A percentile compares a stretch with the other conserved stretches of the same genome.
These are phyloP conservation scores for Begonia loranthoides DNA, from an alignment of 306 rosid species.

Conservation along the genomic window DNA sequence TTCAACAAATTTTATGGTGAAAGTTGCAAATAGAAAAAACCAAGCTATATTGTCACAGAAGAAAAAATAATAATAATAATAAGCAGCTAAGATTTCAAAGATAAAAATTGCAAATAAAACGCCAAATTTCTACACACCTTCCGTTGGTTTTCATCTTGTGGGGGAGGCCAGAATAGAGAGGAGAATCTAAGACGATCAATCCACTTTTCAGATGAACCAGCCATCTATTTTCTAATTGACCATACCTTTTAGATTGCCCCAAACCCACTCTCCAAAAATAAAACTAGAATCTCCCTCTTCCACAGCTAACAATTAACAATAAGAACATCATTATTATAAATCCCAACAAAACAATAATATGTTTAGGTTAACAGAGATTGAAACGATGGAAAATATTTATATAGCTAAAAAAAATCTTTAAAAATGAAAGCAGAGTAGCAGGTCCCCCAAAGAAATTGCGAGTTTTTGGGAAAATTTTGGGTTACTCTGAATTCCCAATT, in stretches of 20 bases:
- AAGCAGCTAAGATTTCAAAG: too few relatives aligned
- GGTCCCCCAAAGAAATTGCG: conserved; percentile 5
- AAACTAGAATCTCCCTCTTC: conserved; percentile 13
- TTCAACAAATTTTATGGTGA: too few relatives aligned
- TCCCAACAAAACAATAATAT: conserved; percentile 14
- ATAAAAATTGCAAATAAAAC: too few relatives aligned
- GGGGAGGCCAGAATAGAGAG: conserved; percentile 86
- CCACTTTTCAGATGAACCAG: conserved; percentile 56
- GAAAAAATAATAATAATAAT: too few relatives aligned
- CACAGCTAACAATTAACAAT: conserved; percentile 45
- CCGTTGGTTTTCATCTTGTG: conserved; percentile 47
- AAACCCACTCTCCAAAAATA: background rate
- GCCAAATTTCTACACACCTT: conserved; percentile 25
- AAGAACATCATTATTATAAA: conserved; percentile 42
- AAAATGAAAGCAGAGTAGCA: conserved; percentile 3
- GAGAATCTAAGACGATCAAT: conserved; percentile 57
- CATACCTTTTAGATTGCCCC: too few relatives aligned
- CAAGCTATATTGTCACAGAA: too few relatives aligned
- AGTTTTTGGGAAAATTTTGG: background rate
- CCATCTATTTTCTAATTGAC: conserved; percentile 21
- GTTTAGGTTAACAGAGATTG: conserved; percentile 1
- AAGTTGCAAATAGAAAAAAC: too few relatives aligned
- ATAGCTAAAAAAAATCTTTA: conserved; percentile 1
- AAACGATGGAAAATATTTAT: background rate
- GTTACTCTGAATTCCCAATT: background rate